Conservation (phyloP, 78 protist genomes). For the Pelomyxa schiedti region DNA sequence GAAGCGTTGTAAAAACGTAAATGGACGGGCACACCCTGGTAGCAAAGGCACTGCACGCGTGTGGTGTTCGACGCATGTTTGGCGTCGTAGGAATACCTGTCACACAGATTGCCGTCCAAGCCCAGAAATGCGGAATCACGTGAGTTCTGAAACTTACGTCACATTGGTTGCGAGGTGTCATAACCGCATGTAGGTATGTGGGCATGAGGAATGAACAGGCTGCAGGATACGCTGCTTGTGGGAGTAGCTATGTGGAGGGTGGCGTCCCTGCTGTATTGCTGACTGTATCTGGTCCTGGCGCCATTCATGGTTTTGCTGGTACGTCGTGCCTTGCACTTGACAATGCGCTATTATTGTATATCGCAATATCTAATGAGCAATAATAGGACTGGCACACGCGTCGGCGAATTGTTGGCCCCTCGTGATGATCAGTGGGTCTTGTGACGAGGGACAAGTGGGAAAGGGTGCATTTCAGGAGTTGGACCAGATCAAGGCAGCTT, state of each 20-base stretch:
- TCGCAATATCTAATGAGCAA: too few species aligned
- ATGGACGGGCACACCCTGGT: too few species aligned
- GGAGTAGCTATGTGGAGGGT: neutral
- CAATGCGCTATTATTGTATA: too few species aligned
- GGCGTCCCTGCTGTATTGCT: conserved; percentile 2
- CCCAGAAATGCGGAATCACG: neutral
- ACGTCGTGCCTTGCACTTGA: too few species aligned
- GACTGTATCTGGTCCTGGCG: conserved; percentile 3
- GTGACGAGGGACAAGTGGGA: neutral
- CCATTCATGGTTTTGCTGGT: conserved; percentile 2
- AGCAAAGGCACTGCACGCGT: too few species aligned
- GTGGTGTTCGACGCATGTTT: neutral
- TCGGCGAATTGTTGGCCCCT: conserved; percentile 8
- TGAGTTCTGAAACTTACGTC: neutral
- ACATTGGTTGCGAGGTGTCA: too few species aligned
- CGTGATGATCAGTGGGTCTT: neutral
- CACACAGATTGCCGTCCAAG: neutral
- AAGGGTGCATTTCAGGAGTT: conserved; percentile 2
- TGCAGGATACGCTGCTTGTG: conserved; percentile 6
- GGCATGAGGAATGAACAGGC: too few species aligned
- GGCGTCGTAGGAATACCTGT: conserved; percentile 5
- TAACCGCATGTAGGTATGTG: too few species aligned
- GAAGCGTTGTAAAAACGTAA: too few species aligned
- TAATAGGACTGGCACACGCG: conserved; percentile 3
- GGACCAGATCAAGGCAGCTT: conserved; percentile 3